phyloP scores from a whole-genome alignment of 192 early-diverging fungal genomes.

The Ambispora gerdemannii region DNA sequence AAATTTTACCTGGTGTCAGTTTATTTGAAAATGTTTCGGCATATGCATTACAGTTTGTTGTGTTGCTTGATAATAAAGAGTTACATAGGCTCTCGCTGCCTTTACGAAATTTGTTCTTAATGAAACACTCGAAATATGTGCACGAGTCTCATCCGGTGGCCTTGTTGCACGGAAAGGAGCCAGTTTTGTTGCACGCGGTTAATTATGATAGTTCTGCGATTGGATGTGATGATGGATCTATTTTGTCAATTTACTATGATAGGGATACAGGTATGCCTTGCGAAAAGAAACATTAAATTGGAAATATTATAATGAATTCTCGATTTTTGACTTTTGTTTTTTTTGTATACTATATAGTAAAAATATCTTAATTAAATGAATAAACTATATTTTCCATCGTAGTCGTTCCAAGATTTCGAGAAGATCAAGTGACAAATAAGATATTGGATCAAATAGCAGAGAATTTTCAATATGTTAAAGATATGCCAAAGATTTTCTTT shows the following conservation, averaged over 20 bases:
- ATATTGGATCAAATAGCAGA: neutral
- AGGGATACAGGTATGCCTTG: neutral
- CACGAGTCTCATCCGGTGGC: neutral
- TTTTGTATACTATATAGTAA: no score
- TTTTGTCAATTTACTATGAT: neutral
- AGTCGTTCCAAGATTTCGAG: neutral
- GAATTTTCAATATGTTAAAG: neutral
- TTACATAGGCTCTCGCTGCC: neutral
- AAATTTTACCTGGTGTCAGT: neutral
- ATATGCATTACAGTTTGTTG: neutral
- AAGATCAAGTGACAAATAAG: neutral
- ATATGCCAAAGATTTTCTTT: neutral
- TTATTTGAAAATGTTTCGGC: neutral
- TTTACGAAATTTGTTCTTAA: neutral
- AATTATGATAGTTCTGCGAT: neutral
- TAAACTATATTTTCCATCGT: no score
- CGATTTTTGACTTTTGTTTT: no score
- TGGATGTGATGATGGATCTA: neutral
- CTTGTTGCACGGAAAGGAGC: neutral
- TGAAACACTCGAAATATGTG: neutral
- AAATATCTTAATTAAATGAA: no score
- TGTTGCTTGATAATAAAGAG: neutral
- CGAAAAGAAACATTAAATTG: no score
- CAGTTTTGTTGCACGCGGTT: neutral
- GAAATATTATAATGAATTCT: no score